Conservation (phyloP, 1,284 basidiomycete species). For the Pseudomicrostroma phylloplanum region DNA sequence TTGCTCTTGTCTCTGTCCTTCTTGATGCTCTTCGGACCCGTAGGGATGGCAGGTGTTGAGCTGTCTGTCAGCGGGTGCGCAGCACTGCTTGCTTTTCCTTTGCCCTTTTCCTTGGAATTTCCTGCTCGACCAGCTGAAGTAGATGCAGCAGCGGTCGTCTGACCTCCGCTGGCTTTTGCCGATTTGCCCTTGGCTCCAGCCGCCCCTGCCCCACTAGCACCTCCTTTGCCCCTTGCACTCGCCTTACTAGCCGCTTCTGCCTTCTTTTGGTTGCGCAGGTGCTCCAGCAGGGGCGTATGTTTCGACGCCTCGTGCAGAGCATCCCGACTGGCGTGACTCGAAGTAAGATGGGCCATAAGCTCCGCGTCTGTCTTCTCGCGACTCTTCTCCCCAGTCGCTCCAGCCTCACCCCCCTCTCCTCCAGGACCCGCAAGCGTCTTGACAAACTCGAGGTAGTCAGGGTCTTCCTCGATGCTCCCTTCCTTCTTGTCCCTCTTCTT, state of each 20-base stretch:
- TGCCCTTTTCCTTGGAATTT: too few species aligned
- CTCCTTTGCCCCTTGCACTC: slow-evolving; percentile 11
- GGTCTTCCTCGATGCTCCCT: slow-evolving; percentile 68
- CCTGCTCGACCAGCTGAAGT: too few species aligned
- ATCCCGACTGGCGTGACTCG: background rate
- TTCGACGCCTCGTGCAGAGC: slow-evolving; percentile 11
- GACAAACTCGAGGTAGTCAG: slow-evolving; percentile 19
- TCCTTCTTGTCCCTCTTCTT: slow-evolving; percentile 65
- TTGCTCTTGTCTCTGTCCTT: slow-evolving; percentile 15
- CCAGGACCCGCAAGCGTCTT: slow-evolving; percentile 12
- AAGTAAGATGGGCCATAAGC: slow-evolving; percentile 17
- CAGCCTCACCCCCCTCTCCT: slow-evolving; percentile 4
- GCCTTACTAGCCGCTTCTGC: slow-evolving; percentile 18
- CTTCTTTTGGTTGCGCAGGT: slow-evolving; percentile 27
- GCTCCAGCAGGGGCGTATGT: slow-evolving; percentile 34
- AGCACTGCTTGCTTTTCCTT: background rate
- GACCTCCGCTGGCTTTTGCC: slow-evolving; percentile 15
- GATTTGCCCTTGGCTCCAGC: too few species aligned
- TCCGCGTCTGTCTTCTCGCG: slow-evolving; percentile 29
- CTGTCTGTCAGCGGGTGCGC: background rate
- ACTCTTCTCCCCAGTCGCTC: slow-evolving; percentile 9
- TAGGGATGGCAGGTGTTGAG: background rate
- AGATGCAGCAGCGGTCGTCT: slow-evolving; percentile 11
- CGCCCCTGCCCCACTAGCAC: too few species aligned
- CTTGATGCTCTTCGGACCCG: slow-evolving; percentile 1